Base-by-base conservation (phyloP, 2,329 filamentous ascomycete genomes). In the Didymella segeticola region DNA sequence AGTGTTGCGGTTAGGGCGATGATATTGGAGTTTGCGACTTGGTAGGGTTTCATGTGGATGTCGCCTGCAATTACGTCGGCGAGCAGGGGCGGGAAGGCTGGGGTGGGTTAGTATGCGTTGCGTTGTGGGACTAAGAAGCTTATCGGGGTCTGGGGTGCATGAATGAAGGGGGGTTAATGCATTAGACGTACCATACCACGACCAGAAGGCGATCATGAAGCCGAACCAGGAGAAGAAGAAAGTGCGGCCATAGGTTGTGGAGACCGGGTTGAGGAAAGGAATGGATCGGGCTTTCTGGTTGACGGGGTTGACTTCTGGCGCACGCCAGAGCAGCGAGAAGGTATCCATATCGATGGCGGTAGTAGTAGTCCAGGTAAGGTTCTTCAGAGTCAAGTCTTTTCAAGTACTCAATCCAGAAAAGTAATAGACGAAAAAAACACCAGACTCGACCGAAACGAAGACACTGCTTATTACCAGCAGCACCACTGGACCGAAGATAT, bases 211-310 rank as follows among this genome's bases (percentile, higher is more conserved):
- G 47, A 93, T 83, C 83, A 93, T 86, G 74, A 93, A 93, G 1
- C 89, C 89, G 43, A 91, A 83, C 88, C 90, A 93, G 1, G 89
- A 88, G 76, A 96, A 96, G 80, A 92, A 91, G 76, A 95, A 96
- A 0, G 93, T 90, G 9, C 90, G 84, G 25, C 91, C 91, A 78
- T 96, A 91, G 62, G 85, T 77, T 70, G 93, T 83, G n/a, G 61
- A 57, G 63, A 92, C 68, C 0, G 88, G 84, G 72, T 96, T 96
- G 54, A 96, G 77, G 23, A 90, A 74, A 0, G 91, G 91, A 29
- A 96, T 84, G 0, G 89, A 88, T 53, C 83, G 84, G 45, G 91
- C 91, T 74, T 96, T 96, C 47, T 83, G 81, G 77, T 88, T 96
- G 76, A 91, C 82, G 9, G 91, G 90, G 73, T 96, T 95, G 75